Evolutionary conservation across 1,139 yeast genomes (phyloP).

Genomic region (Yamadazyma dushanensis): DNA sequence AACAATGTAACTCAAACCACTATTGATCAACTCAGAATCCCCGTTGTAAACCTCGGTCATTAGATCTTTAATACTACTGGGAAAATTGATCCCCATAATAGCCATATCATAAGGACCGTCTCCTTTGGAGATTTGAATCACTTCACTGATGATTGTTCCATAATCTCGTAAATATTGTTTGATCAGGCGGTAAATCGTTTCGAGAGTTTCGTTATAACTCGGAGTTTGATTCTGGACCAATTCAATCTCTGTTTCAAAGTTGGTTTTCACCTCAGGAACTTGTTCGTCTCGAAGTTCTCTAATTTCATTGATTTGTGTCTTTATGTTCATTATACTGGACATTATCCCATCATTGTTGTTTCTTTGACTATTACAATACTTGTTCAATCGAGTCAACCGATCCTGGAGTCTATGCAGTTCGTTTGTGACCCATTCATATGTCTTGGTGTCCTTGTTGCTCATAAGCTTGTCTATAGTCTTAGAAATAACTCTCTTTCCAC

Average conservation of each 20-base stretch:
- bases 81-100: slow-evolving; percentile 40
- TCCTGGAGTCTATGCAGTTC: slow-evolving; percentile 13
- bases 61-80: slow-evolving; percentile 30
- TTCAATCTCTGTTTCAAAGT: slow-evolving; percentile 26
- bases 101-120: slow-evolving; percentile 26
- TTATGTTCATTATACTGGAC: slow-evolving; percentile 27
- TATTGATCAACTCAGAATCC: slow-evolving; percentile 24
- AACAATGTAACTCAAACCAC: slow-evolving; percentile 32
- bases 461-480: slow-evolving; percentile 19
- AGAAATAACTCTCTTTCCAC: slow-evolving; percentile 20
- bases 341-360: slow-evolving; percentile 26
- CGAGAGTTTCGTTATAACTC: slow-evolving; percentile 26
- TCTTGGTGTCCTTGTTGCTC: slow-evolving; percentile 12
- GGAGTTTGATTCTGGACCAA: slow-evolving; percentile 28
- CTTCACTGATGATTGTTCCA: slow-evolving; percentile 23
- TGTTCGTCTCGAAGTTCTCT: slow-evolving; percentile 21
- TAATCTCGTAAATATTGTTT: slow-evolving; percentile 18
- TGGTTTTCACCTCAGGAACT: slow-evolving; percentile 18
- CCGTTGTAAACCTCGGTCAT: slow-evolving; percentile 33
- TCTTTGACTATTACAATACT: slow-evolving; percentile 22
- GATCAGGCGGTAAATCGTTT: slow-evolving; percentile 23
- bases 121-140: slow-evolving; percentile 29
- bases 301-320: slow-evolving; percentile 25
- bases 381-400: slow-evolving; percentile 16
- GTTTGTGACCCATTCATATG: slow-evolving; percentile 15